Evolutionary conservation across 148 eudicot species (phyloP).

Genomic region (Pharnaceum exiguum): DNA sequence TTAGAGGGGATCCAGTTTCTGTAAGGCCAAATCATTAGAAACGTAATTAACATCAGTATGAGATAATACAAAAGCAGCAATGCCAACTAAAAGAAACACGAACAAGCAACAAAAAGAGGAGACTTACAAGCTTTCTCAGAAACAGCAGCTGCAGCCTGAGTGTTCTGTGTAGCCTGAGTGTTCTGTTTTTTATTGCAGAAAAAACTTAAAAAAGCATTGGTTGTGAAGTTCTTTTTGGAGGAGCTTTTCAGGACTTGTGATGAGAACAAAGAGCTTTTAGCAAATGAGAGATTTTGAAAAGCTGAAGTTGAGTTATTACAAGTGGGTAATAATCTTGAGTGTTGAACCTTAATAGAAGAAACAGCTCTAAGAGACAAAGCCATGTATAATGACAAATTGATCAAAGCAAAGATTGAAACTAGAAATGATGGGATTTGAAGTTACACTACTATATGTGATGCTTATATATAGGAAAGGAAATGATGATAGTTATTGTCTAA

Average conservation of each 20-base stretch:
- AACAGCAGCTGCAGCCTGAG: constrained; percentile 2
- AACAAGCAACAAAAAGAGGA: background rate
- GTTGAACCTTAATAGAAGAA: constrained; percentile 7
- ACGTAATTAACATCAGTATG: no score
- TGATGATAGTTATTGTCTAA: background rate
- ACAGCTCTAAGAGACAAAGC: constrained; percentile 1
- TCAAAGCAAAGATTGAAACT: no score
- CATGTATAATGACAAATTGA: constrained; percentile 5
- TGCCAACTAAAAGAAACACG: background rate
- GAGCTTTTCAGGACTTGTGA: constrained; percentile 10
- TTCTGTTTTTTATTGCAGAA: constrained; percentile 5
- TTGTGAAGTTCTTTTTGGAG: background rate
- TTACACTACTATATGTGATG: constrained; percentile 5
- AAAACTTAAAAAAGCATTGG: constrained; percentile 6
- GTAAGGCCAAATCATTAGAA: no score
- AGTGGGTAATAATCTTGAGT: background rate
- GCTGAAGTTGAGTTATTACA: constrained; percentile 8
- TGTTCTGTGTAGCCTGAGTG: background rate
- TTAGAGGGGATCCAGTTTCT: no score
- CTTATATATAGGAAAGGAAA: no score
- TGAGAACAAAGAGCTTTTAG: constrained; percentile 6
- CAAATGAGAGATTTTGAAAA: background rate
- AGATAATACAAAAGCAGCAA: background rate
- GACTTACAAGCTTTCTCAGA: constrained; percentile 22
- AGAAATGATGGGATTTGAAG: no score